Evolutionary conservation across 768 basidiomycete genomes (phyloP), one percentile per base, ranked within the genome.

Genomic region (Lactarius tabidus): DNA sequence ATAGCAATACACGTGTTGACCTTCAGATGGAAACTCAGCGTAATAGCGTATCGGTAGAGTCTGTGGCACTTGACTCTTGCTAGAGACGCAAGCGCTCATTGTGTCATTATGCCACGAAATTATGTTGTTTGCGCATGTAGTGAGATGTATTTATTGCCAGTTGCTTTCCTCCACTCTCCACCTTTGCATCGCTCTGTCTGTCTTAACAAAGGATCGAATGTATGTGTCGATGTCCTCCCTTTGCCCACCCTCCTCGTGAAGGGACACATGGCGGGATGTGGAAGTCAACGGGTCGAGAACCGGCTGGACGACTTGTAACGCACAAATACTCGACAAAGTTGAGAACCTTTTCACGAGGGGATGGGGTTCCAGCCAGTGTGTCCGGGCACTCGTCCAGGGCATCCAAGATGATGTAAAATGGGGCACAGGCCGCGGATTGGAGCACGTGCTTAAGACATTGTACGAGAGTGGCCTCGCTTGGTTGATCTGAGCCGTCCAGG

Each of bases 181-280:
- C 56, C 28, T 48, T 17, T 48, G 35, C 62, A 63, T 58, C 6
- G 23, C 35, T n/a, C 45, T 33, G 31, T 63, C 48, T 6, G 20
- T 23, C 28, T 9, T 6, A 58, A 63, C 57, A n/a, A 41, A 58
- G 9, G 35, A 38, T 8, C 8, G 5, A 9, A 63, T n/a, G 48
- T 31, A 63, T 45, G 26, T 58, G 8, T 23, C 14, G 7, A 62
- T 62, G 15, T 33, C 52, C 8, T 62, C 39, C 17, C 23, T 56
- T 35, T 62, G 61, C 9, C 61, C 61, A 9, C 3, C 17, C 45
- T 62, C 53, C n/a, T 62, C 61, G 9, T 62, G 53, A 43, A 62
- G 61, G 20, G 39, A 56, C 1, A 62, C 31, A 20, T n/a, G 41
- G n/a, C 12, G 41, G 14, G 31, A n/a, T 12, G 18, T 20, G n/a